Conservation (phyloP, 192 early-diverging fungal genomes). For the Martensiomyces pterosporus region DNA sequence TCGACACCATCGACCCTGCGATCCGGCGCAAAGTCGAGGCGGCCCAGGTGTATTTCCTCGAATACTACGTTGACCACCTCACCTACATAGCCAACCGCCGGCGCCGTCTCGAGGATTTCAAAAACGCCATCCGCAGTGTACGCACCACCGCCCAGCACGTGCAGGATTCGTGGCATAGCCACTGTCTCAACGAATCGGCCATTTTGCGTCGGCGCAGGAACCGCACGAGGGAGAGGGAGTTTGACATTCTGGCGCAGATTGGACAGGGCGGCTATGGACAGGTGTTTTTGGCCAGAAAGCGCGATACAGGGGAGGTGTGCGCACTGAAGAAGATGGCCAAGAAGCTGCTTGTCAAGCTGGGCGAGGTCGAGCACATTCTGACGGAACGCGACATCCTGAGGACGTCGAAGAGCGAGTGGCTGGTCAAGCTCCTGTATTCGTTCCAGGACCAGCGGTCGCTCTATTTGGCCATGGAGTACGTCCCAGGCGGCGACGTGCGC, state of each 20-base stretch:
- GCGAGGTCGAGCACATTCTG: constrained; percentile 66
- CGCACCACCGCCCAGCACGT: constrained; percentile 51
- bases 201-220: constrained; percentile 62
- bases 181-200: constrained; percentile 54
- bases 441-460: constrained; percentile 75
- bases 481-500: constrained; percentile 66
- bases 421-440: constrained; percentile 84
- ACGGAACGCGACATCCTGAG: constrained; percentile 73
- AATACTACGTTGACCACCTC: constrained; percentile 75
- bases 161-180: constrained; percentile 55
- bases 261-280: constrained; percentile 79
- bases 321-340: constrained; percentile 78
- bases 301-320: constrained; percentile 61
- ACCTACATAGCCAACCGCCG: constrained; percentile 65
- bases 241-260: constrained; percentile 65
- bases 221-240: constrained; percentile 59
- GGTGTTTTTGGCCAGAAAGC: constrained; percentile 66
- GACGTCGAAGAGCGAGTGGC: constrained; percentile 65
- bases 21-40: constrained; percentile 48
- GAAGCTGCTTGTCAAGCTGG: constrained; percentile 55
- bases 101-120: constrained; percentile 56
- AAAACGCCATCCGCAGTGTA: constrained; percentile 39
- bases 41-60: constrained; percentile 60
- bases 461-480: constrained; percentile 68
- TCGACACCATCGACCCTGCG: constrained; percentile 43